Evolutionary conservation across 164 flowering plant genomes (phyloP).

Genomic region (Litsea cubeba): DNA sequence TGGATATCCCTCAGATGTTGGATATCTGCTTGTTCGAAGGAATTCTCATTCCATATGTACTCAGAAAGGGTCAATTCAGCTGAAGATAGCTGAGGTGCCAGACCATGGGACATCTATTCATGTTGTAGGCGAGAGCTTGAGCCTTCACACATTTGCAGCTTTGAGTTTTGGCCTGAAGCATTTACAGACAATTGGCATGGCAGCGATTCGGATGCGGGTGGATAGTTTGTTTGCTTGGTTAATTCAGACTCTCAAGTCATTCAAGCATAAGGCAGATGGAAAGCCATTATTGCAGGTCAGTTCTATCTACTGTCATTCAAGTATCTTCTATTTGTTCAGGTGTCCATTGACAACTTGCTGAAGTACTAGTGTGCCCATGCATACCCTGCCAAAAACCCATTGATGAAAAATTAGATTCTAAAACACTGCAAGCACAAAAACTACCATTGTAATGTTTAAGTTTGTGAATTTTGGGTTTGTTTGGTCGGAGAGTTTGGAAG

Average conservation of each 20-base stretch:
- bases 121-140: constrained; percentile 1
- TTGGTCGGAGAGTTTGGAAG: no score
- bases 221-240: constrained; percentile 9
- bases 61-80: background rate
- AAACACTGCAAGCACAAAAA: no score
- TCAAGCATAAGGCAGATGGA: constrained; percentile 1
- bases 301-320: background rate
- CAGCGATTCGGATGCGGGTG: background rate
- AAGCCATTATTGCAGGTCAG: constrained; percentile 12
- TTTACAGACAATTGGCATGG: constrained; percentile 2
- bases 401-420: no score
- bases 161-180: constrained; percentile 8
- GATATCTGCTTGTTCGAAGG: constrained; percentile 6
- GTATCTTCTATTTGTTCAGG: background rate
- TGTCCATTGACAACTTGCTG: background rate
- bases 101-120: constrained; percentile 3
- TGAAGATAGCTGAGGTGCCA: constrained; percentile 3
- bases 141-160: constrained; percentile 11
- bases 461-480: no score
- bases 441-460: no score
- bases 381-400: no score
- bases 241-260: constrained; percentile 7
- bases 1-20: constrained; percentile 10
- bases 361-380: no score
- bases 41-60: constrained; percentile 9